Evolutionary conservation across 2,329 filamentous ascomycete species (phyloP).

Genomic region (Fusarium continuum): DNA sequence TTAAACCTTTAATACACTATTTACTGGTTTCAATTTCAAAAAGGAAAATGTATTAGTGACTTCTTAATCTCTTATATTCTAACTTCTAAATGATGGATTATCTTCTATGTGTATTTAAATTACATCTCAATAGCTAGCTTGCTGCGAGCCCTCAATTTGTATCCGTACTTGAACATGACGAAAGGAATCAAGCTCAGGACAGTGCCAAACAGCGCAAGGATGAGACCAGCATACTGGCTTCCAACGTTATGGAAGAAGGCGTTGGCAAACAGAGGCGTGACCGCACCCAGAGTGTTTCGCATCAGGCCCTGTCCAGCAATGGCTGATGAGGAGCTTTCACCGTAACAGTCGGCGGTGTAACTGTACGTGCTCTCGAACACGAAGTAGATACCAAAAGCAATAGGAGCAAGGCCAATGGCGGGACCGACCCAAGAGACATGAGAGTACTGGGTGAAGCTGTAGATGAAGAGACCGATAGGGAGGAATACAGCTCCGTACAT

Average conservation of each 20-base stretch:
- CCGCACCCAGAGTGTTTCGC: conserved; percentile 35
- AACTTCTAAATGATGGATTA: not conserved
- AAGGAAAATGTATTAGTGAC: too few species aligned
- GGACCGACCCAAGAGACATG: conserved; percentile 33
- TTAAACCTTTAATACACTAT: too few species aligned
- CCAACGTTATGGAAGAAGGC: conserved; percentile 37
- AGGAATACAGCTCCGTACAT: conserved; percentile 38
- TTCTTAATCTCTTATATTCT: too few species aligned
- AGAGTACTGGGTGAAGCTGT: conserved; percentile 35
- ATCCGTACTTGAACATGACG: conserved; percentile 36
- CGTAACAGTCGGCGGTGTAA: conserved; percentile 37
- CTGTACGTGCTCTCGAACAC: conserved; percentile 37
- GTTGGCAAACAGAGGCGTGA: conserved; percentile 35
- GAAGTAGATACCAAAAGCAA: conserved; percentile 37
- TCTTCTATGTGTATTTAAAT: not conserved
- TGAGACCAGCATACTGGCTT: conserved; percentile 35
- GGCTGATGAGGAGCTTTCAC: conserved; percentile 33
- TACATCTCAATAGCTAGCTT: conserved; percentile 36
- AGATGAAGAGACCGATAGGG: conserved; percentile 36
- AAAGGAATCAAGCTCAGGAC: conserved; percentile 33
- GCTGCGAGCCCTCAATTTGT: conserved; percentile 33
- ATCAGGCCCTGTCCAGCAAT: conserved; percentile 36
- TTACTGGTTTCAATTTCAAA: too few species aligned
- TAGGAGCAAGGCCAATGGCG: conserved; percentile 29
- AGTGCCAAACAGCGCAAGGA: conserved; percentile 32